Base-by-base conservation (phyloP, 2,329 filamentous ascomycete species). In the Pseudocercospora vitis region DNA sequence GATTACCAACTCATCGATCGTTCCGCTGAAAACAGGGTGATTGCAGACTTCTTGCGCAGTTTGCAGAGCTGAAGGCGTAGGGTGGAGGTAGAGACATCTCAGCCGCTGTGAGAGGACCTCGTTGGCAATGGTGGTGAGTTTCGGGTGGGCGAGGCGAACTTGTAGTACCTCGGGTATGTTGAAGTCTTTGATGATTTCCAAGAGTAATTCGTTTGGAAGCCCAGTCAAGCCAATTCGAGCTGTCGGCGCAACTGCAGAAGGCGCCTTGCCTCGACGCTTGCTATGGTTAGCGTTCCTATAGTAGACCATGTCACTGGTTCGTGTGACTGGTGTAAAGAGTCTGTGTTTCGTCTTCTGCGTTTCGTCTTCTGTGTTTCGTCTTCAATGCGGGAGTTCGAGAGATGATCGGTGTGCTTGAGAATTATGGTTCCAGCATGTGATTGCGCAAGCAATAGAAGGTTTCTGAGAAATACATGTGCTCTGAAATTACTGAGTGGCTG, bases 1-100 rank as follows among this genome's bases (percentile, higher is more conserved):
- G 26, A 29, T 11, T 11, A 29, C 26, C 26, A 29, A 11, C 26
- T 29, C 26, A 29, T 29, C 26, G 26, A 29, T 29, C 26, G 6
- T 29, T 11, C 11, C 26, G 26, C 26, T 11, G 11, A 29, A 29
- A 11, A 29, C 26, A 29, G 59, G 50, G 31, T 62, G 55, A 8
- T 46, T 42, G 48, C 57, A 62, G 24, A 62, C 55, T 1, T 46
- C 29, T 7, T 53, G 26, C 1, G 52, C 53, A 12, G 24, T 23
- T 3, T 32, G 29, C 3, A 62, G n/a, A 6, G 57, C 52, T 5
- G 9, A 29, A 3, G 14, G 4, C 4, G 49, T 50, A 2, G 57
- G 59, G 16, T 60, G 57, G 7, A 63, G 28, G 49, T 63, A 63
- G 3, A 63, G 53, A 3, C 29, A 31, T n/a, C 50, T 56, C 14